phyloP scores from a whole-genome alignment of 2,329 filamentous ascomycete species.

The Phialophora macrospora region DNA sequence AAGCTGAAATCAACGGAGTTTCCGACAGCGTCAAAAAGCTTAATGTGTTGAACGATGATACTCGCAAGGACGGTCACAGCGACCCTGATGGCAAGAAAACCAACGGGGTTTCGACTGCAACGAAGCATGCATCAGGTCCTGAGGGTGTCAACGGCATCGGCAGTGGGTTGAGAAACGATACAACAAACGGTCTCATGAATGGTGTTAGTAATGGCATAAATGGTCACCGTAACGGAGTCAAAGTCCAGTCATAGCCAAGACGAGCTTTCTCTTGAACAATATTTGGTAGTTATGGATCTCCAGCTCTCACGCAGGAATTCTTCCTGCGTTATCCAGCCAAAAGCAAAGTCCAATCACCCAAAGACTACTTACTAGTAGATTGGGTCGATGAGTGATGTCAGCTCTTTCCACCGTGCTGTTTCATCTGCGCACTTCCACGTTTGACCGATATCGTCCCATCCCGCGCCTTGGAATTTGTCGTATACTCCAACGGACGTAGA shows the following conservation, averaged over 20 bases:
- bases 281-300: background rate
- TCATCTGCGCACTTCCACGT: too few relatives aligned
- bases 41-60: conserved; percentile 38
- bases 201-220: conserved; percentile 27
- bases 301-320: background rate
- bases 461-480: too few relatives aligned
- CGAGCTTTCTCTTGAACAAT: background rate
- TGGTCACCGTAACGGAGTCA: conserved; percentile 22
- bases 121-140: conserved; percentile 29
- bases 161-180: background rate
- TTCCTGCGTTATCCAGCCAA: too few relatives aligned
- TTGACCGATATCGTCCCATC: too few relatives aligned
- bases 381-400: too few relatives aligned
- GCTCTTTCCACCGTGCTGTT: too few relatives aligned
- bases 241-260: background rate
- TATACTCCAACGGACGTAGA: too few relatives aligned
- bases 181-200: conserved; percentile 23
- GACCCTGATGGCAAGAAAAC: conserved; percentile 15
- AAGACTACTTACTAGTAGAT: too few relatives aligned
- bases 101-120: conserved; percentile 26
- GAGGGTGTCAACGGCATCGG: conserved; percentile 28
- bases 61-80: conserved; percentile 19
- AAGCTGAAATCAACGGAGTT: conserved; percentile 18
- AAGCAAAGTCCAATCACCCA: too few relatives aligned
- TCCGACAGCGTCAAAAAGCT: conserved; percentile 31